Evolutionary conservation across 805 yeast genomes (phyloP).

Genomic region (Cyberlindnera maclurae): DNA sequence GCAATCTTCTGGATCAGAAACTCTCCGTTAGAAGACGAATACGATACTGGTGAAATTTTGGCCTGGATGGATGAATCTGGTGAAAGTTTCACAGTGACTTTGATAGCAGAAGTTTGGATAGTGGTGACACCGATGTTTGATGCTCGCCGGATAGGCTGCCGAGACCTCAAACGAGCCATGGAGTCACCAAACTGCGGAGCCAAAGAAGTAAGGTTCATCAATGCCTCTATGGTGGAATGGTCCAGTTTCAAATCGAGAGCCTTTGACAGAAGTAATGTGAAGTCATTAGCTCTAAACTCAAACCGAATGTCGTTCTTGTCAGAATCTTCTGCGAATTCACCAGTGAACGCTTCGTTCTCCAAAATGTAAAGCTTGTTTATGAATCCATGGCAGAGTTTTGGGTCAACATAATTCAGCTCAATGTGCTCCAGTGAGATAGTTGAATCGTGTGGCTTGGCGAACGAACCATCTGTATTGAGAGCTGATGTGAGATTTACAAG

Average conservation of each 20-base stretch:
- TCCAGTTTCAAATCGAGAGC: conserved; percentile 23
- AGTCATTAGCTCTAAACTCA: conserved; percentile 33
- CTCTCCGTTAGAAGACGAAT: conserved; percentile 28
- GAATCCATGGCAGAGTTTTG: conserved; percentile 41
- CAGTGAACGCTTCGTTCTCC: conserved; percentile 16
- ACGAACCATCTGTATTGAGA: conserved; percentile 32
- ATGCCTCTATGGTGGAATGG: conserved; percentile 16
- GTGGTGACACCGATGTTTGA: conserved; percentile 4
- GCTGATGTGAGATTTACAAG: conserved; percentile 42
- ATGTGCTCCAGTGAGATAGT: conserved; percentile 26
- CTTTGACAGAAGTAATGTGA: conserved; percentile 40
- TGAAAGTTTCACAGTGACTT: conserved; percentile 7
- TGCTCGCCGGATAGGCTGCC: conserved; percentile 1
- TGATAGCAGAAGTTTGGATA: conserved; percentile 18
- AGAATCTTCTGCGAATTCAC: conserved; percentile 24
- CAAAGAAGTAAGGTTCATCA: conserved; percentile 25
- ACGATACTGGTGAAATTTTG: conserved; percentile 38
- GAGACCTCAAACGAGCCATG: conserved; percentile 10
- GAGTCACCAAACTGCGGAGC: conserved; percentile 23
- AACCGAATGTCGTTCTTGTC: conserved; percentile 45
- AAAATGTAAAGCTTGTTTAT: conserved; percentile 28
- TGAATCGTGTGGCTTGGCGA: conserved; percentile 29
- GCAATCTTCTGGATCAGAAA: conserved; percentile 30
- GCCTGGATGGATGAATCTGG: conserved; percentile 15
- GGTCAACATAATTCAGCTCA: conserved; percentile 37